These are phyloP conservation scores for Elaeagnus macrophylla DNA, from an alignment of 306 rosid species.

Conservation along the genomic window DNA sequence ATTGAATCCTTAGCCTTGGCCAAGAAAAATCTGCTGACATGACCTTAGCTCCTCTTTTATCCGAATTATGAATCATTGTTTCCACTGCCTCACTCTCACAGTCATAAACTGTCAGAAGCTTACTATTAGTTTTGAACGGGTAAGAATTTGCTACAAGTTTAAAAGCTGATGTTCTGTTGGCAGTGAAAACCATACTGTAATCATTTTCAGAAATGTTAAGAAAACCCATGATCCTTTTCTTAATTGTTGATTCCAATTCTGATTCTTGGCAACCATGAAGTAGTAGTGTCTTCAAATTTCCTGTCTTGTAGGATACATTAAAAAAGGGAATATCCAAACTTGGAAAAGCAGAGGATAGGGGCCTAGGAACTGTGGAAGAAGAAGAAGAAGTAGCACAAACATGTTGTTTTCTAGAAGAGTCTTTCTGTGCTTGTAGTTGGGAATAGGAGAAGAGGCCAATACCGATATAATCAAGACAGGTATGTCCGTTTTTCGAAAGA, in stretches of 20 bases:
- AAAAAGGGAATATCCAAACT: constrained; percentile 56
- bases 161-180: constrained; percentile 84
- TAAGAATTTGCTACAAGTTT: constrained; percentile 74
- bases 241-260: constrained; percentile 58
- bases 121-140: constrained; percentile 43
- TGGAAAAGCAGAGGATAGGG: constrained; percentile 21
- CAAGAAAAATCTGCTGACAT: constrained; percentile 82
- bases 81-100: constrained; percentile 82
- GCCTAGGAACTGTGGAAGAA: constrained; percentile 16
- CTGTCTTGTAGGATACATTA: constrained; percentile 52
- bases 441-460: constrained; percentile 79
- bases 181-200: constrained; percentile 83
- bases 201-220: constrained; percentile 61
- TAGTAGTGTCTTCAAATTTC: constrained; percentile 52
- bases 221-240: constrained; percentile 54
- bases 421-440: constrained; percentile 44
- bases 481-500: constrained; percentile 43
- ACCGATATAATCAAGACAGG: constrained; percentile 87
- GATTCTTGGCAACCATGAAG: constrained; percentile 65
- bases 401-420: constrained; percentile 21
- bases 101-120: constrained; percentile 81
- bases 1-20: constrained; percentile 74
- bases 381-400: constrained; percentile 24
- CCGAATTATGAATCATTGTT: constrained; percentile 46
- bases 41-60: constrained; percentile 59